Conservation (phyloP, 495 filamentous ascomycete genomes). For the Penicillium dipodomyicola region DNA sequence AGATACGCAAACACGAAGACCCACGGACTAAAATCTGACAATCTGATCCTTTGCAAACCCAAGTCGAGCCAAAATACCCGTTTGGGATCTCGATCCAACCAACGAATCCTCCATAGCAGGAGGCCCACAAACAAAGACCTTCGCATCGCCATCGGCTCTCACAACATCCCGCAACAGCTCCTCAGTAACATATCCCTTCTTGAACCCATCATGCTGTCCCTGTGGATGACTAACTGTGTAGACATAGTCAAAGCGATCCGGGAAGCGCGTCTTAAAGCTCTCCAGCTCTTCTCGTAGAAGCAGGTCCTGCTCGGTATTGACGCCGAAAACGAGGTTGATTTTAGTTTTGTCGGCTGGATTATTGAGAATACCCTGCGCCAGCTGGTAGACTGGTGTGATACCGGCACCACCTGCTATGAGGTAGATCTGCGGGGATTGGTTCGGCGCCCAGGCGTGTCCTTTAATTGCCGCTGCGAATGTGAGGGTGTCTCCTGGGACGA, state of each 20-base stretch:
- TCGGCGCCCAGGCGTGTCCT: conserved; percentile 54
- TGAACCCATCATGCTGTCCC: conserved; percentile 30
- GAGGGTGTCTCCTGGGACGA: conserved; percentile 58
- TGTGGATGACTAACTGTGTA: conserved; percentile 57
- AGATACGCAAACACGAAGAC: not conserved
- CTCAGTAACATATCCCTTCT: conserved; percentile 56
- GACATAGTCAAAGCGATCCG: conserved; percentile 55
- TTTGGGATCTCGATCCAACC: conserved; percentile 37
- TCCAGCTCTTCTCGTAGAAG: conserved; percentile 56
- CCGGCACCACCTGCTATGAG: conserved; percentile 63
- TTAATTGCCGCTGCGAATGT: conserved; percentile 51
- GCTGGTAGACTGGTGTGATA: conserved; percentile 63
- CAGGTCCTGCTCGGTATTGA: conserved; percentile 61
- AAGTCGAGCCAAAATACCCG: conserved; percentile 49
- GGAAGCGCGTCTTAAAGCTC: conserved; percentile 50
- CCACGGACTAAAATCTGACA: conserved; percentile 45
- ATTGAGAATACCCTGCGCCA: conserved; percentile 57
- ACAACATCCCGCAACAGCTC: conserved; percentile 53
- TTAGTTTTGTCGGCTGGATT: conserved; percentile 62
- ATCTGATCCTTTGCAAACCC: conserved; percentile 56
- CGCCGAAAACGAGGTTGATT: conserved; percentile 63
- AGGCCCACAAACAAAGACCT: conserved; percentile 67
- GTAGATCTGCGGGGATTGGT: conserved; percentile 53
- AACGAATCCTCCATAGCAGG: conserved; percentile 60
- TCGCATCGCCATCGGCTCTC: conserved; percentile 39